These are phyloP conservation scores for Saturnispora diversa DNA, from an alignment of 805 yeast genomes.

Conservation along the genomic window DNA sequence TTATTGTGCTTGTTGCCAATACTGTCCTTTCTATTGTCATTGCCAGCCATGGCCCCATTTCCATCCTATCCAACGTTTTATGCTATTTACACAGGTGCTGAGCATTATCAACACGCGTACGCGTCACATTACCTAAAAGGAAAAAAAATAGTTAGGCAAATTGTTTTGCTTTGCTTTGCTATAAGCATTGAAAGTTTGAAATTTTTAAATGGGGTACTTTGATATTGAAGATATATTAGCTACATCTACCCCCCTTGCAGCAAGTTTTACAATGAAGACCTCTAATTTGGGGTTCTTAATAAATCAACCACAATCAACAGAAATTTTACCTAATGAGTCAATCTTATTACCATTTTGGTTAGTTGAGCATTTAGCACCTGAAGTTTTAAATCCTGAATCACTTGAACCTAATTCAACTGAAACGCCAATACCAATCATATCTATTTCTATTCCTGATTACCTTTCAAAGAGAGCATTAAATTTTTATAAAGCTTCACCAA, in stretches of 20 bases:
- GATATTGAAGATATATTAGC: constrained; percentile 72
- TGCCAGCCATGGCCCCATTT: too few species aligned
- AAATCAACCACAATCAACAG: constrained; percentile 61
- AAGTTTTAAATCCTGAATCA: constrained; percentile 3
- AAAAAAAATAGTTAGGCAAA: too few species aligned
- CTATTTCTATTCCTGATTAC: constrained; percentile 64
- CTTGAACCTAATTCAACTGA: constrained; percentile 5
- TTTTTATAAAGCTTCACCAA: constrained; percentile 63
- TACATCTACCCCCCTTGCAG: constrained; percentile 38
- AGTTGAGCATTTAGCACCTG: constrained; percentile 32
- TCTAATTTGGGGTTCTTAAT: constrained; percentile 76
- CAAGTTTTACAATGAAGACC: constrained; percentile 8
- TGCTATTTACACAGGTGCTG: too few species aligned
- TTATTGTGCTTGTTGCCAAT: too few species aligned
- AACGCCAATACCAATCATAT: constrained; percentile 43
- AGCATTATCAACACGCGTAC: too few species aligned
- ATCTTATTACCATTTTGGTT: constrained; percentile 85
- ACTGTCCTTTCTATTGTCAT: too few species aligned
- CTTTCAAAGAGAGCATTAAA: constrained; percentile 60
- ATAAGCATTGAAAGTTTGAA: too few species aligned
- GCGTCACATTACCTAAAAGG: too few species aligned
- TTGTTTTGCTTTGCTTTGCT: too few species aligned
- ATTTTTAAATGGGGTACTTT: constrained; percentile 48
- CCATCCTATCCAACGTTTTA: too few species aligned
- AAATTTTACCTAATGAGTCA: constrained; percentile 47